Conservation (phyloP, 306 rosid genomes). For the Lathyrus tuberosus region DNA sequence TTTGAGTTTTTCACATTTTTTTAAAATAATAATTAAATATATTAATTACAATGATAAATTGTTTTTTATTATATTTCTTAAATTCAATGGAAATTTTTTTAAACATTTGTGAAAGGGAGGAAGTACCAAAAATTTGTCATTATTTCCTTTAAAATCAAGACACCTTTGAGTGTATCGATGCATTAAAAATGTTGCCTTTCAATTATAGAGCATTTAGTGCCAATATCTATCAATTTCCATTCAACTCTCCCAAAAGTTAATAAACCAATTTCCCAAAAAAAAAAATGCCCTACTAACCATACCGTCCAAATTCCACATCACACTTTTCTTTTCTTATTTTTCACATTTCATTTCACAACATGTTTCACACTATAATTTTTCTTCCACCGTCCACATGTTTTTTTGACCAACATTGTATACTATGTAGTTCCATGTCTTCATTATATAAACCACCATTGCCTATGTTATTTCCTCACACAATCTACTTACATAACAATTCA, state of each 20-base stretch:
- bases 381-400: slow-evolving; percentile 1
- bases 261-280: neutral
- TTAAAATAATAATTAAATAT: too few relatives aligned
- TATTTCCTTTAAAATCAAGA: too few relatives aligned
- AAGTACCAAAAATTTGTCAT: too few relatives aligned
- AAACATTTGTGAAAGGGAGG: too few relatives aligned
- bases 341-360: neutral
- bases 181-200: too few relatives aligned
- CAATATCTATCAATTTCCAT: neutral
- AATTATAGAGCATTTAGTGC: too few relatives aligned
- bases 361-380: neutral
- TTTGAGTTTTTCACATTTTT: too few relatives aligned
- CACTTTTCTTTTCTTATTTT: neutral
- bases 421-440: neutral
- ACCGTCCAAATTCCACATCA: neutral
- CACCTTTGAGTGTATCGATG: too few relatives aligned
- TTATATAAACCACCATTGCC: slow-evolving; percentile 14
- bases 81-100: too few relatives aligned
- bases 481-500: neutral
- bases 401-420: neutral
- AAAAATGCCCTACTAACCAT: too few relatives aligned
- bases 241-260: neutral
- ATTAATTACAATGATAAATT: too few relatives aligned
- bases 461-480: neutral
- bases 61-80: too few relatives aligned